Percentiles rank a stretch among this genome's conserved stretches.
These are phyloP conservation scores for Westerdykella ornata DNA, from an alignment of 2,329 filamentous ascomycete genomes.

Conservation along the genomic window DNA sequence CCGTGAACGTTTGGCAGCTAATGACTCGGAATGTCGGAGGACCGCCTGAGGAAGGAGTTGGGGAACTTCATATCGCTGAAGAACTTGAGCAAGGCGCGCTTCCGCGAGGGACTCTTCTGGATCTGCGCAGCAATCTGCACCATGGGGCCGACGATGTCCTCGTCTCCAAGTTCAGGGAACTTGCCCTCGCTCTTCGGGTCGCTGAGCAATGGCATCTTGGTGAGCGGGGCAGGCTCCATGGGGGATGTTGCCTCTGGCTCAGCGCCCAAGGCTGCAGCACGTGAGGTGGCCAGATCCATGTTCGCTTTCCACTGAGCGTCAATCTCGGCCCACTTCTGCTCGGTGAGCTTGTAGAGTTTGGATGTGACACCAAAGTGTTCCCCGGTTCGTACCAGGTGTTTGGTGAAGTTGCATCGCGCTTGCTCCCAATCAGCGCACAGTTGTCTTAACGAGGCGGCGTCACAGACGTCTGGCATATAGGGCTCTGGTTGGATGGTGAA, in stretches of 20 bases:
- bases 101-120: slow-evolving; percentile 32
- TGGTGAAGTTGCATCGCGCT: slow-evolving; percentile 79
- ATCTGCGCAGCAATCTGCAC: slow-evolving; percentile 43
- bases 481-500: slow-evolving; percentile 81
- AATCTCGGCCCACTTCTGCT: slow-evolving; percentile 80
- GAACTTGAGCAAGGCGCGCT: slow-evolving; percentile 36
- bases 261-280: slow-evolving; percentile 31
- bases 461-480: slow-evolving; percentile 60
- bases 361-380: slow-evolving; percentile 89
- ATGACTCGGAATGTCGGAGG: slow-evolving; percentile 24
- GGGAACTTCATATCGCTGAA: slow-evolving; percentile 35
- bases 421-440: slow-evolving; percentile 75
- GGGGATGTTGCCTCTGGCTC: slow-evolving; percentile 34
- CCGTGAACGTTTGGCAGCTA: slow-evolving; percentile 7
- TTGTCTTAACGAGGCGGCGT: slow-evolving; percentile 54
- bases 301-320: slow-evolving; percentile 67
- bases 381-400: slow-evolving; percentile 77
- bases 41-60: slow-evolving; percentile 27
- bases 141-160: slow-evolving; percentile 94
- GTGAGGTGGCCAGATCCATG: slow-evolving; percentile 57
- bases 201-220: slow-evolving; percentile 61
- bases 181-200: slow-evolving; percentile 65
- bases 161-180: slow-evolving; percentile 80
- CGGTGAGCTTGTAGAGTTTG: slow-evolving; percentile 77
- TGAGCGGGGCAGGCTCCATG: slow-evolving; percentile 50